phyloP scores from a whole-genome alignment of 331 rosid genomes.

The Rosa hybrid region DNA sequence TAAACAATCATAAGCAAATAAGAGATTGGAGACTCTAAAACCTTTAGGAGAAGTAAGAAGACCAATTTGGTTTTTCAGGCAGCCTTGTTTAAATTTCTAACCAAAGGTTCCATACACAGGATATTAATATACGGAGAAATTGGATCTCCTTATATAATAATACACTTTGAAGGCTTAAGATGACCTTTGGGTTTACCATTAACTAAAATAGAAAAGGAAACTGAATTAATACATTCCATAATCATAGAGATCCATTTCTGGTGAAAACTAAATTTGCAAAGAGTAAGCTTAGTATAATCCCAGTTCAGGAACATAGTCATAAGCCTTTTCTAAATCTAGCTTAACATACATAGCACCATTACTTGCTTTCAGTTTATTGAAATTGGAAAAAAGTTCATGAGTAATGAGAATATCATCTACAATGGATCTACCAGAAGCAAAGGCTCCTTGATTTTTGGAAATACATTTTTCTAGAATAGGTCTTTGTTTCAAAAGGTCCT shows the following conservation, averaged over 20 bases:
- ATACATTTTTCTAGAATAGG: background rate
- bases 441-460: background rate
- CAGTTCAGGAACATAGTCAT: no score
- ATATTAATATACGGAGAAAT: background rate
- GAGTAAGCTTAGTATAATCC: no score
- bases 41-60: no score
- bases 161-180: background rate
- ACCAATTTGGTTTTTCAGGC: no score
- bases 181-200: background rate
- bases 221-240: background rate
- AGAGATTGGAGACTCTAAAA: no score
- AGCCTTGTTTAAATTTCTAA: background rate
- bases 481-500: background rate
- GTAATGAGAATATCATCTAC: background rate
- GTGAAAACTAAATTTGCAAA: no score
- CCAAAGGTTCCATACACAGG: background rate
- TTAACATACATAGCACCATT: no score
- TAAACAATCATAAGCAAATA: background rate
- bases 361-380: background rate
- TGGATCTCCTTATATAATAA: slow-evolving; percentile 8
- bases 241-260: background rate
- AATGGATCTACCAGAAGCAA: background rate
- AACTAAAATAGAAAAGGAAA: background rate
- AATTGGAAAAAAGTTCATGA: background rate
- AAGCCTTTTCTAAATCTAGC: no score